phyloP scores from a whole-genome alignment of 352 stramenopile species.

The Pythium brachiatum region DNA sequence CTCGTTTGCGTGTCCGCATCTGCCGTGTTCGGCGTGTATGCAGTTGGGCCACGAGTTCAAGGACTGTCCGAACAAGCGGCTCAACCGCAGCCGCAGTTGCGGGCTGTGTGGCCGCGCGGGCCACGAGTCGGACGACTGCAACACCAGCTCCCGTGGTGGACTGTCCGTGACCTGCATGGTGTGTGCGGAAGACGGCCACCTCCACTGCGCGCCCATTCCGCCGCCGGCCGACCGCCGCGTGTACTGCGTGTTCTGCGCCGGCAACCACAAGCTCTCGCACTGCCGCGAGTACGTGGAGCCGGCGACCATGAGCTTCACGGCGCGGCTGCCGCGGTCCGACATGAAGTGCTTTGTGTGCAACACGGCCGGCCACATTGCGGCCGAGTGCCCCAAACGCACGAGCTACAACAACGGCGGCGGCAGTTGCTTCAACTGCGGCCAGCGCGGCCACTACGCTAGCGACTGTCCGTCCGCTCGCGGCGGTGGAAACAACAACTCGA shows the following conservation, averaged over 20 bases:
- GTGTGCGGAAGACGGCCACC: slow-evolving; percentile 54
- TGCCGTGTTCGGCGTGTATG: slow-evolving; percentile 65
- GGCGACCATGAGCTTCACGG: slow-evolving; percentile 35
- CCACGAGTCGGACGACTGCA: slow-evolving; percentile 45
- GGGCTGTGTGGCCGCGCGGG: slow-evolving; percentile 51
- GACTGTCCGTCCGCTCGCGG: slow-evolving; percentile 18
- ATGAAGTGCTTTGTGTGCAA: slow-evolving; percentile 80
- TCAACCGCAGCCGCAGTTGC: slow-evolving; percentile 38
- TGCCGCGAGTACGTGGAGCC: slow-evolving; percentile 52
- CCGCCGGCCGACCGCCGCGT: slow-evolving; percentile 60
- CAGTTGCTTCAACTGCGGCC: slow-evolving; percentile 28
- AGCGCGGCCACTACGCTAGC: slow-evolving; percentile 28
- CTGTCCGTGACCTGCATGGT: slow-evolving; percentile 69
- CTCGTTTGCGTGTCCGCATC: slow-evolving; percentile 59
- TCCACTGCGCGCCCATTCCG: slow-evolving; percentile 66
- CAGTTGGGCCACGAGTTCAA: slow-evolving; percentile 64
- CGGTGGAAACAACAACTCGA: slow-evolving; percentile 11
- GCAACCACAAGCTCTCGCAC: slow-evolving; percentile 44
- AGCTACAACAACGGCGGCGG: slow-evolving; percentile 41
- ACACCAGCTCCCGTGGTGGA: slow-evolving; percentile 28
- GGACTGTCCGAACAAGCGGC: slow-evolving; percentile 56
- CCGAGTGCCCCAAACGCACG: slow-evolving; percentile 54
- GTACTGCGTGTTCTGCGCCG: slow-evolving; percentile 69
- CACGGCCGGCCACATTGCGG: slow-evolving; percentile 64
- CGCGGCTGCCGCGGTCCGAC: slow-evolving; percentile 35